These are phyloP conservation scores for Amniculicola lignicola DNA, from an alignment of 495 filamentous ascomycete species.

Conservation along the genomic window DNA sequence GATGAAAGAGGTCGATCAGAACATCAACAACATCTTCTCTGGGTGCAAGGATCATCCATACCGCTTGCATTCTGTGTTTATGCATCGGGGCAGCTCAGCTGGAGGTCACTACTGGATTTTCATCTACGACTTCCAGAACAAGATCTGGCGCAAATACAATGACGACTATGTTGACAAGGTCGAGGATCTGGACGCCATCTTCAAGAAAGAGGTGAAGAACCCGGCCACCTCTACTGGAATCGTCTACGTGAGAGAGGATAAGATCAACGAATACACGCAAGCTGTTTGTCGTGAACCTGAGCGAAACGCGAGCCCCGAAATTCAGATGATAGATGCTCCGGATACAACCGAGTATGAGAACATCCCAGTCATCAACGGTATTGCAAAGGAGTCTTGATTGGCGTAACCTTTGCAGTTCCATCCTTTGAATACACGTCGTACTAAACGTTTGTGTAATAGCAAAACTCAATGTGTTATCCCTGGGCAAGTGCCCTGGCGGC, in stretches of 20 bases:
- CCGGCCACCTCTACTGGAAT: conserved; percentile 81
- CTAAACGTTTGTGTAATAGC: too few species aligned
- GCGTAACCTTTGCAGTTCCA: too few species aligned
- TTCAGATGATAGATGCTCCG: conserved; percentile 25
- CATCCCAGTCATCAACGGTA: conserved; percentile 12
- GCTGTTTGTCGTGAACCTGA: conserved; percentile 52
- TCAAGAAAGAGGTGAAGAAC: conserved; percentile 45
- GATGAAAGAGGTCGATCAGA: conserved; percentile 49
- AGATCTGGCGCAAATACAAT: conserved; percentile 92
- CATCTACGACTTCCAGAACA: conserved; percentile 79
- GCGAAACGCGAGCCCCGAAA: not conserved
- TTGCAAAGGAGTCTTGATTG: conserved; percentile 13
- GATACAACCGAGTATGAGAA: not conserved
- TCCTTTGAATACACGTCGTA: too few species aligned
- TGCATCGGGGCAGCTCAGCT: conserved; percentile 65
- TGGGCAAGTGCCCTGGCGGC: too few species aligned
- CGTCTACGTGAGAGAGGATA: conserved; percentile 69
- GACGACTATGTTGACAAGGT: conserved; percentile 75
- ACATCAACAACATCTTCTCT: conserved; percentile 62
- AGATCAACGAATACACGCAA: conserved; percentile 61
- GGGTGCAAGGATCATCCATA: conserved; percentile 63
- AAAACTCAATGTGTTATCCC: too few species aligned
- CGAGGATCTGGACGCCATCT: conserved; percentile 59
- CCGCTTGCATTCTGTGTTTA: conserved; percentile 86
- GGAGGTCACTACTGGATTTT: conserved; percentile 97